phyloP scores from a whole-genome alignment of 1,139 yeast species.

The Saccharomyces hybrid region DNA sequence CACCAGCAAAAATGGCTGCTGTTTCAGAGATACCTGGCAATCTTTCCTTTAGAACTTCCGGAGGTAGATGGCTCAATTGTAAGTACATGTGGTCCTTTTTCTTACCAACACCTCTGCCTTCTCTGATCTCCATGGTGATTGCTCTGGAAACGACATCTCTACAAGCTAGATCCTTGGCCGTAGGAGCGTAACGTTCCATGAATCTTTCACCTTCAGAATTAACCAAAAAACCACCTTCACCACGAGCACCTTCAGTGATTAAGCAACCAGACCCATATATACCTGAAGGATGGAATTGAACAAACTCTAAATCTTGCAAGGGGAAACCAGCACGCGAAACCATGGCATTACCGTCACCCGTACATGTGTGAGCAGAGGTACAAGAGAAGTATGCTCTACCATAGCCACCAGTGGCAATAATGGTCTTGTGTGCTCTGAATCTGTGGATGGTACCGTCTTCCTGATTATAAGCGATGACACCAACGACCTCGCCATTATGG shows the following conservation, averaged over 20 bases:
- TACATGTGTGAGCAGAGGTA: constrained; percentile 98
- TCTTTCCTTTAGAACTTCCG: constrained; percentile 86
- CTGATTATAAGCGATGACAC: constrained; percentile 95
- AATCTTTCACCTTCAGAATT: constrained; percentile 98
- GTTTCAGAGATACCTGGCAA: constrained; percentile 99
- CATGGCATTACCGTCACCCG: constrained; percentile 99
- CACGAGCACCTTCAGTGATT: constrained; percentile 98
- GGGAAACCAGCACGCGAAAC: constrained; percentile 98
- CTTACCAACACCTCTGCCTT: constrained; percentile 98
- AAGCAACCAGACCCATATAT: constrained; percentile 98
- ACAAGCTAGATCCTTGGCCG: constrained; percentile 96
- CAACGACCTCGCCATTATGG: constrained; percentile 95
- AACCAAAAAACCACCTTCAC: constrained; percentile 97
- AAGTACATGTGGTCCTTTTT: constrained; percentile 89
- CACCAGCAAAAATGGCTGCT: constrained; percentile 97
- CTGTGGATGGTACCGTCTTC: constrained; percentile 98
- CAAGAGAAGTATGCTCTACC: constrained; percentile 98
- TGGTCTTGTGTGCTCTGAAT: constrained; percentile 93
- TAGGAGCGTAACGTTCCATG: constrained; percentile 99
- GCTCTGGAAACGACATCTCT: constrained; percentile 98
- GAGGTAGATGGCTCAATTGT: constrained; percentile 91
- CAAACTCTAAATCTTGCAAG: constrained; percentile 92
- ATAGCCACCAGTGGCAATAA: constrained; percentile 97
- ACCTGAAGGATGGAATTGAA: constrained; percentile 99
- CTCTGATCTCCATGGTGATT: constrained; percentile 96